A percentile compares a stretch with the other conserved stretches of the same genome.
Evolutionary conservation across 1,284 basidiomycete genomes (phyloP).

Genomic region (Pyrrhoderma lamaoense): DNA sequence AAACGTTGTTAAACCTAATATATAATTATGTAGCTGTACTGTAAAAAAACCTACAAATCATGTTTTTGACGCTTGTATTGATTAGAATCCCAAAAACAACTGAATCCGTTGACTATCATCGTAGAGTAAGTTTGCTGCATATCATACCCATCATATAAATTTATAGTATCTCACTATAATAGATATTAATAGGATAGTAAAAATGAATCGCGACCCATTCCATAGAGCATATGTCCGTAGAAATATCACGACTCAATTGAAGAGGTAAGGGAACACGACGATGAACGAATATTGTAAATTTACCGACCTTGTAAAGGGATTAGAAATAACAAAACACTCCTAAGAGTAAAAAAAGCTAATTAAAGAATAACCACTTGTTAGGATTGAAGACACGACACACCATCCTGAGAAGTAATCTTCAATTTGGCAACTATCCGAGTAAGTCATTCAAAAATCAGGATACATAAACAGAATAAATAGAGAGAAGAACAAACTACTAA

Average conservation of each 20-base stretch:
- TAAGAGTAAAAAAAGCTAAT: neutral
- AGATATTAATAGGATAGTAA: neutral
- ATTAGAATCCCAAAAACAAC: neutral
- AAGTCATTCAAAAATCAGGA: too few species aligned
- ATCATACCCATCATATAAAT: too few species aligned
- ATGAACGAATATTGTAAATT: neutral
- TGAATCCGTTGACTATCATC: conserved; percentile 2
- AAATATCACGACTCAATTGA: conserved; percentile 1
- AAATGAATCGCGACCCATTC: neutral
- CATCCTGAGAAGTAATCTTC: neutral
- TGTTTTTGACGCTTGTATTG: neutral
- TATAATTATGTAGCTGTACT: neutral
- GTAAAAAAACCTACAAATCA: neutral
- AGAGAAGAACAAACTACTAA: too few species aligned
- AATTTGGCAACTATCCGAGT: neutral
- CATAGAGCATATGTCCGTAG: conserved; percentile 4
- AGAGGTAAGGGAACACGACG: neutral
- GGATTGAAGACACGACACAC: neutral
- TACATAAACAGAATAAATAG: too few species aligned
- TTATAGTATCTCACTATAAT: conserved; percentile 3
- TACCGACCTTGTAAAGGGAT: conserved; percentile 5
- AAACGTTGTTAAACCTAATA: too few species aligned
- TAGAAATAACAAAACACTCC: conserved; percentile 5
- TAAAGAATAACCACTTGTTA: neutral
- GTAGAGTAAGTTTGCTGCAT: neutral